Conservation (phyloP, 2,329 filamentous ascomycete species). For the Basipetospora chlamydospora region DNA sequence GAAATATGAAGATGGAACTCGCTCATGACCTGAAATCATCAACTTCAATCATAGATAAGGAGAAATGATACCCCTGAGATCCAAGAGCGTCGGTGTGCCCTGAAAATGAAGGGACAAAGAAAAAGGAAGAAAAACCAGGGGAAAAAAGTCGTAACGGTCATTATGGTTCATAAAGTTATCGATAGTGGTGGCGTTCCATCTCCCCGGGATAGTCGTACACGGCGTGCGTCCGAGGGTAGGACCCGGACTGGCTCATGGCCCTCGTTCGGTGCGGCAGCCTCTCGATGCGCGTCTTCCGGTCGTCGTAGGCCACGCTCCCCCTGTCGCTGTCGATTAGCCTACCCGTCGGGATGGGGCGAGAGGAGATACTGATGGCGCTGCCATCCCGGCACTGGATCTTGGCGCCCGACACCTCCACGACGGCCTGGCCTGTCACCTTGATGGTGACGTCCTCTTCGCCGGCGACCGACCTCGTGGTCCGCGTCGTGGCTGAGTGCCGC, state of each 20-base stretch:
- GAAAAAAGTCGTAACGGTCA: conserved; percentile 2
- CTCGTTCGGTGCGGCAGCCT: conserved; percentile 29
- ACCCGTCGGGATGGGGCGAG: conserved; percentile 16
- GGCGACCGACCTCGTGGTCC: conserved; percentile 38
- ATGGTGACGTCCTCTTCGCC: conserved; percentile 46
- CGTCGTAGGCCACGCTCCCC: conserved; percentile 33
- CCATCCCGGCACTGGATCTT: conserved; percentile 45
- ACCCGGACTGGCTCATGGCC: conserved; percentile 35
- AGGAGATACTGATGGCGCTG: conserved; percentile 42
- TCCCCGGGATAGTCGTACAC: conserved; percentile 10
- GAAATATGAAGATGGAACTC: too few species aligned
- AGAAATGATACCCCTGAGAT: too few species aligned
- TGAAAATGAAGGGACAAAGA: too few species aligned
- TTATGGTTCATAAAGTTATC: conserved; percentile 3
- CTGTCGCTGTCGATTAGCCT: conserved; percentile 33
- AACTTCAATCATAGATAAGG: too few species aligned
- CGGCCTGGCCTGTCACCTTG: conserved; percentile 40
- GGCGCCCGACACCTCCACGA: conserved; percentile 39
- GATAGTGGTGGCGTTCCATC: conserved; percentile 5
- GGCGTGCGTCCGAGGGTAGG: conserved; percentile 18
- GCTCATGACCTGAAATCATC: too few species aligned
- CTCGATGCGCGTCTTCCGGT: conserved; percentile 28
- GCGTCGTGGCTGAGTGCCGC: conserved; percentile 45
- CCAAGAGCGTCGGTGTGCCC: too few species aligned
- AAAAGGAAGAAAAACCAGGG: conserved; percentile 8